Base-by-base conservation (phyloP, 208 protist genomes). In the Acanthamoeba triangularis region DNA sequence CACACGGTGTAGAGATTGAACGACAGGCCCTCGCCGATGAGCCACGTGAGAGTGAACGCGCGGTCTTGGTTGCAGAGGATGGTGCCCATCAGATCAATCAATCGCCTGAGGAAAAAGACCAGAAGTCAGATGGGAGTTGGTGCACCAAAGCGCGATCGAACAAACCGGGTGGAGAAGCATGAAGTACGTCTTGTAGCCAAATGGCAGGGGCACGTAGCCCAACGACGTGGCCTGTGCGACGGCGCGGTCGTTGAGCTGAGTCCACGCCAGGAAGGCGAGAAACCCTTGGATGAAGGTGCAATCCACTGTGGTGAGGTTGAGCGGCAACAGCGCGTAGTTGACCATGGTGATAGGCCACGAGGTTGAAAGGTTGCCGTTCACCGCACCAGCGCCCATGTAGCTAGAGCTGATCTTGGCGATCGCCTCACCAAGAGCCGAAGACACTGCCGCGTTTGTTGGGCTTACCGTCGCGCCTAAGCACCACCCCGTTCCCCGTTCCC, bases 321-420 rank as follows among this genome's bases (percentile, higher is more conserved):
- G 16, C 7, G 16, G 7, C 16, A 67, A 14, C 2, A 67, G 25
- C 18, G 52, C 14, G 56, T 59, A 91, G 61, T 7, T 49, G 56
- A 69, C 23, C 56, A 67, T 5, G 33, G 33, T 69, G 20, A 91
- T 23, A 25, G 84, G 84, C 84, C 84, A 91, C 44, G 84, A 91
- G 18, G n/a, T 33, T 8, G 72, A 23, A 1, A 52, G 35, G 20
- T 41, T n/a, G 33, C 72, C 72, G 23, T 80, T 80, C 35, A 80
- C 13, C 69, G 16, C 69, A n/a, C 37, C 35, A 28, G 18, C 35
- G n/a, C n/a, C 69, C 6, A 78, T 7, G 69, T 78, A 78, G 69
- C 3, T 41, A 18, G 69, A 44, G 69, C 4, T 16, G 30, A 78
- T 11, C 20, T 47, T 13, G n/a, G 3, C 69, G 4, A n/a, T 44